phyloP scores from a whole-genome alignment of 768 basidiomycete genomes.

The Pisolithus marmoratus region DNA sequence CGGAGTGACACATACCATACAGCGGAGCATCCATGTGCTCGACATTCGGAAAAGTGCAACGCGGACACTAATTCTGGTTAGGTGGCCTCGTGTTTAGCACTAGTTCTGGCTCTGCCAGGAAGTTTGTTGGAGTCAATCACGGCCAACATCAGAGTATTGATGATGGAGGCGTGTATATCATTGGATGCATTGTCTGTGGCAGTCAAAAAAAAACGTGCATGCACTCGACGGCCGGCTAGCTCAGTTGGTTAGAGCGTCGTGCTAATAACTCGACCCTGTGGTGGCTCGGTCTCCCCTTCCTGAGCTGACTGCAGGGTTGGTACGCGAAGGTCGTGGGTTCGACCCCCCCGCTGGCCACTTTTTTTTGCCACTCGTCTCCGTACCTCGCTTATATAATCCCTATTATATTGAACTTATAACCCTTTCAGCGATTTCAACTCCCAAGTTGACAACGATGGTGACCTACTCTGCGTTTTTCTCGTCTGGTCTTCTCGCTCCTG shows the following conservation, averaged over 20 bases:
- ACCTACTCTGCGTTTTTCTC: conserved; percentile 66
- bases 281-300: not conserved
- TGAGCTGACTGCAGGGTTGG: not conserved
- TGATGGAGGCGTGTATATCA: too few relatives aligned
- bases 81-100: too few relatives aligned
- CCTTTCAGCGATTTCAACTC: not conserved
- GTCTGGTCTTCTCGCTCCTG: conserved; percentile 59
- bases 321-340: conserved; percentile 78
- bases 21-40: too few relatives aligned
- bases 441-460: conserved; percentile 26
- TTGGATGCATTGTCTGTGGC: too few relatives aligned
- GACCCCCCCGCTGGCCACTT: conserved; percentile 70
- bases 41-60: too few relatives aligned
- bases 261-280: conserved; percentile 38
- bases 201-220: too few relatives aligned
- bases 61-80: too few relatives aligned
- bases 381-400: not conserved
- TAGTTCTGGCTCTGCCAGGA: too few relatives aligned
- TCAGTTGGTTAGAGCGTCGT: conserved; percentile 94
- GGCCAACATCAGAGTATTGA: too few relatives aligned
- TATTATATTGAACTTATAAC: not conserved
- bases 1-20: too few relatives aligned
- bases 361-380: not conserved
- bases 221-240: conserved; percentile 70
- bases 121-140: too few relatives aligned